phyloP scores from a whole-genome alignment of 345 rosid species.

The Eucalyptus polyanthemos region DNA sequence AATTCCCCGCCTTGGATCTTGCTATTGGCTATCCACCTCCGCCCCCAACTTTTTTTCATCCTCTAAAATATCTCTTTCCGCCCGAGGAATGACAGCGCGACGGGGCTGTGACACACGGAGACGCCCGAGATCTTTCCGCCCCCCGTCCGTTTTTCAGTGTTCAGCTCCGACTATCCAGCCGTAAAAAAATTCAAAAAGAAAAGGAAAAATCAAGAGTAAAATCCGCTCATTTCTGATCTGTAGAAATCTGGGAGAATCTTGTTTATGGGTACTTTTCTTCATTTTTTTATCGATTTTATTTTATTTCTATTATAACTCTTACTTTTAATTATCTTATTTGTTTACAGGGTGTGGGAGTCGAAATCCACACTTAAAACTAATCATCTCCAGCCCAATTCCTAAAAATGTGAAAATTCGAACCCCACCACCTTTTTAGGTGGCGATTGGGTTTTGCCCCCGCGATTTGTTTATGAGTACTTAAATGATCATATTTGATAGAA shows the following conservation, averaged over 20 bases:
- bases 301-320: fast-evolving
- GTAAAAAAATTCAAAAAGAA: background rate
- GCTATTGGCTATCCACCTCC: slow-evolving; percentile 2
- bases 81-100: background rate
- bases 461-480: no score
- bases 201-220: background rate
- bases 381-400: no score
- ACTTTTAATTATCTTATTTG: no score
- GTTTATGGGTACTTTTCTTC: no score
- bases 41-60: background rate
- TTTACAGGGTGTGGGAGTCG: no score
- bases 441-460: fast-evolving
- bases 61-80: background rate
- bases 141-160: background rate
- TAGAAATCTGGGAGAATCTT: background rate
- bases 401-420: no score
- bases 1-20: slow-evolving; percentile 34
- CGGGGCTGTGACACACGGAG: background rate
- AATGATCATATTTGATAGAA: no score
- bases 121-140: background rate
- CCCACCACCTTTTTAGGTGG: no score
- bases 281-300: fast-evolving
- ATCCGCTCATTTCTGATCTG: background rate
- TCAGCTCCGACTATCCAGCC: background rate
- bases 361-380: no score